These are phyloP conservation scores for Stereum hirsutum DNA, from an alignment of 1,284 basidiomycete genomes.

Conservation along the genomic window DNA sequence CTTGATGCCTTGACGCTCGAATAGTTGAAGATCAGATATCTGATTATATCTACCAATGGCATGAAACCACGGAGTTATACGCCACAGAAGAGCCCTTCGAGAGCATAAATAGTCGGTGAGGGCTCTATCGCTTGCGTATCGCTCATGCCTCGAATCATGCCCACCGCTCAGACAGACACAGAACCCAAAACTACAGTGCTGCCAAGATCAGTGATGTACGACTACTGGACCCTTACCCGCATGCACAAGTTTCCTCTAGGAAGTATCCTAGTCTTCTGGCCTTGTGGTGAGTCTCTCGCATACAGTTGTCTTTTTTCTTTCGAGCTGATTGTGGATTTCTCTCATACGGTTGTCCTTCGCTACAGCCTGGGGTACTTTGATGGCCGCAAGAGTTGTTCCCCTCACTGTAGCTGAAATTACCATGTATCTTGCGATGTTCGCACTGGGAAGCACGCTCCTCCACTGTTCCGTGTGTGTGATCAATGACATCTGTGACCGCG, in stretches of 20 bases:
- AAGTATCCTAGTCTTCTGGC: constrained; percentile 3
- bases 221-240: not conserved
- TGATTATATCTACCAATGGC: too few relatives aligned
- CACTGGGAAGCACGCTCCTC: constrained; percentile 12
- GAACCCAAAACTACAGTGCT: too few relatives aligned
- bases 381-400: constrained; percentile 15
- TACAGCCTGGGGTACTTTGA: constrained; percentile 16
- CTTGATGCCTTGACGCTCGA: too few relatives aligned
- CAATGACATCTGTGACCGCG: constrained; percentile 31
- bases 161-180: not conserved
- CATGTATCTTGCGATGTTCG: constrained; percentile 14
- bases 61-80: too few relatives aligned
- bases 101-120: too few relatives aligned
- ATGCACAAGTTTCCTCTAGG: not conserved
- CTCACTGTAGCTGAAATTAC: constrained; percentile 12
- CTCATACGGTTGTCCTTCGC: not conserved
- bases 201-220: too few relatives aligned
- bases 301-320: not conserved
- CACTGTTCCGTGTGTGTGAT: constrained; percentile 23
- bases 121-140: too few relatives aligned
- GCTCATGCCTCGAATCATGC: not conserved
- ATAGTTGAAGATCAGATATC: too few relatives aligned
- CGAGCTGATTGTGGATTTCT: not conserved
- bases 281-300: not conserved
- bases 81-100: too few relatives aligned